A percentile compares a stretch with the other conserved stretches of the same genome.
These are phyloP conservation scores for Skeletonema costatum DNA, from an alignment of 108 stramenopile genomes.

Conservation along the genomic window DNA sequence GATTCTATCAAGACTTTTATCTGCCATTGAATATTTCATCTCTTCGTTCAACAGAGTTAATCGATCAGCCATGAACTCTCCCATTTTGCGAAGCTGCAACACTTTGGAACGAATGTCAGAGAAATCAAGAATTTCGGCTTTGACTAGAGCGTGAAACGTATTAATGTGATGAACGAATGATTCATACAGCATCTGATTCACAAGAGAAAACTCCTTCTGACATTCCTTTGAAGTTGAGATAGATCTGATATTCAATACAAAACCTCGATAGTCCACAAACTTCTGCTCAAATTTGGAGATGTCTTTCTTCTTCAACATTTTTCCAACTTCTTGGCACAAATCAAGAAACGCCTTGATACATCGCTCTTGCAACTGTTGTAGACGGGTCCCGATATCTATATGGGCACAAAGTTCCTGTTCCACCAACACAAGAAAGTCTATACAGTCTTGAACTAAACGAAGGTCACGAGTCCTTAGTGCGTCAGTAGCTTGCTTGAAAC, in stretches of 20 bases:
- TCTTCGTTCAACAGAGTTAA: slow-evolving; percentile 46
- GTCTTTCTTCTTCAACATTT: slow-evolving; percentile 29
- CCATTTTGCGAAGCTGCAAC: slow-evolving; percentile 26
- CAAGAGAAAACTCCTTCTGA: slow-evolving; percentile 32
- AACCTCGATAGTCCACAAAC: slow-evolving; percentile 48
- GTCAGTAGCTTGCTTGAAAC: slow-evolving; percentile 14
- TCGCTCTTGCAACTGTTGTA: slow-evolving; percentile 21
- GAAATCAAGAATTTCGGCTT: slow-evolving; percentile 36
- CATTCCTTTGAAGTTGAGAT: slow-evolving; percentile 17
- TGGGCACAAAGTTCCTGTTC: slow-evolving; percentile 30
- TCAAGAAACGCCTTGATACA: slow-evolving; percentile 18
- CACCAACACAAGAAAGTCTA: slow-evolving; percentile 36
- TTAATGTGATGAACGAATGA: slow-evolving; percentile 33
- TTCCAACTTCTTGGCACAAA: slow-evolving; percentile 34
- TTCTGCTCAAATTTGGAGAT: slow-evolving; percentile 40
- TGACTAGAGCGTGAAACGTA: slow-evolving; percentile 1
- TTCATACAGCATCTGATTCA: slow-evolving; percentile 53
- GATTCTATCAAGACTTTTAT: background rate
- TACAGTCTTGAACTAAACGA: slow-evolving; percentile 33
- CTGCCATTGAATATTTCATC: slow-evolving; percentile 9
- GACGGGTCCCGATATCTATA: slow-evolving; percentile 14
- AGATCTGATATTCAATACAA: slow-evolving; percentile 35
- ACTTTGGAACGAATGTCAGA: slow-evolving; percentile 23
- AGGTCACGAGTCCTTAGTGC: slow-evolving; percentile 43
- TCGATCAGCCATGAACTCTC: slow-evolving; percentile 50